A percentile compares a stretch with the other conserved stretches of the same genome.
phyloP scores from a whole-genome alignment of 2,329 filamentous ascomycete species.

The Verticillium isaacii region DNA sequence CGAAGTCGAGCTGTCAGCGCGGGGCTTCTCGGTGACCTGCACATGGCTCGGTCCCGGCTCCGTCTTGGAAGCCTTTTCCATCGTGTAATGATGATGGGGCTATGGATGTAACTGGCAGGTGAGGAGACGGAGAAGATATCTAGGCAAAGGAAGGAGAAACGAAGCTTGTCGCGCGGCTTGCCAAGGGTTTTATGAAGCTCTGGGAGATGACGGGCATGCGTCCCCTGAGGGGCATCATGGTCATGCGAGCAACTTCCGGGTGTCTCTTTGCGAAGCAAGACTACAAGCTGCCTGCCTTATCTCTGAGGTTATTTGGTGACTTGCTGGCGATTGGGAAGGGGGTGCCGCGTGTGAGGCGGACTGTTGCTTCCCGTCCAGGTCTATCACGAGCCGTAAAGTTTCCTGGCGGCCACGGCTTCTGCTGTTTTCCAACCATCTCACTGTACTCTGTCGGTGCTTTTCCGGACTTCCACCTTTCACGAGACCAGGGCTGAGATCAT shows the following conservation, averaged over 20 bases:
- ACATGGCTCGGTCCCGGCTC: neutral
- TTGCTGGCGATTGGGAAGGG: too few species aligned
- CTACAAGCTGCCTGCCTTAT: neutral
- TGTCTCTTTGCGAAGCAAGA: neutral
- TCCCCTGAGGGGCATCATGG: neutral
- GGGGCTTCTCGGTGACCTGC: neutral
- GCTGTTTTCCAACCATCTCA: too few species aligned
- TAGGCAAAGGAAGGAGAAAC: neutral
- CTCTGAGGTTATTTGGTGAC: neutral
- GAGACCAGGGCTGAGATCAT: too few species aligned
- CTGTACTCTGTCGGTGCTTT: too few species aligned
- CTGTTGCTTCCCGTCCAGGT: too few species aligned
- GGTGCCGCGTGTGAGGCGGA: too few species aligned
- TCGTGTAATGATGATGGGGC: neutral
- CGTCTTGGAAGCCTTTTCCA: neutral
- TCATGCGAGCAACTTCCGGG: neutral
- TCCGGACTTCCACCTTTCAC: too few species aligned
- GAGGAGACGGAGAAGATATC: neutral
- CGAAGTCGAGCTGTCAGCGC: neutral
- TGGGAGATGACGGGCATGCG: neutral
- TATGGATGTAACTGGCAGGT: neutral
- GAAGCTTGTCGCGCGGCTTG: neutral
- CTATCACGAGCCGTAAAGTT: too few species aligned
- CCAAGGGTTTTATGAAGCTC: neutral
- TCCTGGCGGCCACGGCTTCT: too few species aligned